phyloP scores from a whole-genome alignment of 2,329 filamentous ascomycete genomes.

The Dothistroma septosporum region DNA sequence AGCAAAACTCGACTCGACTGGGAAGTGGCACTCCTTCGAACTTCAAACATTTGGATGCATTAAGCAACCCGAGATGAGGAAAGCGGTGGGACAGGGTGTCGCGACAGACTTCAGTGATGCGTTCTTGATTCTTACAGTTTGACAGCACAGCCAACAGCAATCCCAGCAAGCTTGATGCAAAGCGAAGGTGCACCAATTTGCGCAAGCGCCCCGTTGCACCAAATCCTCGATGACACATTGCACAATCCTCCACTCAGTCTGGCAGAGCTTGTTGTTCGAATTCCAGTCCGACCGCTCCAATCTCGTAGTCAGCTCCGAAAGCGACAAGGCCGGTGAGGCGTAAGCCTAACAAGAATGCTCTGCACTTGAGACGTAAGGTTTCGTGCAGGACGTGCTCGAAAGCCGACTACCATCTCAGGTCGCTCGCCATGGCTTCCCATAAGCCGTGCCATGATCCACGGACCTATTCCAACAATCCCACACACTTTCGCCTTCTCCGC shows the following conservation, averaged over 20 bases:
- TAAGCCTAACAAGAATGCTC: no score
- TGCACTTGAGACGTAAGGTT: no score
- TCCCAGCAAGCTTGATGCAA: not conserved
- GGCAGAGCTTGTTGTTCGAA: no score
- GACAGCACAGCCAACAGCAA: not conserved
- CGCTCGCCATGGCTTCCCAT: not conserved
- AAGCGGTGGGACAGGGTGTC: not conserved
- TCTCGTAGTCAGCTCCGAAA: not conserved
- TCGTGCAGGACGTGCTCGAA: no score
- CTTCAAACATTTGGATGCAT: no score
- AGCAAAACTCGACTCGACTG: not conserved
- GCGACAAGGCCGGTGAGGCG: not conserved
- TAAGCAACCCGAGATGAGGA: not conserved
- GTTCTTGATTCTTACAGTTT: not conserved
- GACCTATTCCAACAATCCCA: not conserved
- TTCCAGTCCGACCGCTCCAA: not conserved
- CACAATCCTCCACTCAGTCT: no score
- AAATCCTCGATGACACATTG: no score
- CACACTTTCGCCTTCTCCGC: not conserved
- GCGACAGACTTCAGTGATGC: not conserved
- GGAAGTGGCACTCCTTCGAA: no score
- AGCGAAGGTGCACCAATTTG: not conserved
- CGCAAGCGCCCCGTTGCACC: not conserved
- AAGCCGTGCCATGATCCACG: not conserved
- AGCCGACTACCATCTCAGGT: no score